A percentile compares a stretch with the other conserved stretches of the same genome.
Evolutionary conservation across 441 rosid genomes (phyloP).

Genomic region (Populus hybrid): DNA sequence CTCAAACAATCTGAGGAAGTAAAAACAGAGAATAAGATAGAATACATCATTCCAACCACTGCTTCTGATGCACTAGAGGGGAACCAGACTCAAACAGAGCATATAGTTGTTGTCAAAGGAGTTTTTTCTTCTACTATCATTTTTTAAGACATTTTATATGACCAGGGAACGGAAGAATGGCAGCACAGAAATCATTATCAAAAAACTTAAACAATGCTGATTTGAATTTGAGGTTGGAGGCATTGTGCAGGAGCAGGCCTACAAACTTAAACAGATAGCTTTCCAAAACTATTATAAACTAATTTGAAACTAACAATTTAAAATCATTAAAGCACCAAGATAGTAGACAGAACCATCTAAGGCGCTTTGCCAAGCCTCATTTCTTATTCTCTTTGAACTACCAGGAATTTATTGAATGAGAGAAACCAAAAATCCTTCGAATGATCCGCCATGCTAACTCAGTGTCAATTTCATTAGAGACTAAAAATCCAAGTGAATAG

Average conservation of each 20-base stretch:
- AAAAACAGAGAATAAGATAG: too few species aligned
- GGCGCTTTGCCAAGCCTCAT: neutral
- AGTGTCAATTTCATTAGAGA: neutral
- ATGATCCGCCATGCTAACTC: neutral
- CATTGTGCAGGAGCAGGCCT: neutral
- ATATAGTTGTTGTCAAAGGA: too few species aligned
- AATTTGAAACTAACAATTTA: neutral
- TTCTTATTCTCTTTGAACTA: neutral
- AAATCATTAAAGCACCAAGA: neutral
- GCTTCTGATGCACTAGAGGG: too few species aligned
- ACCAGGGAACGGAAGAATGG: too few species aligned
- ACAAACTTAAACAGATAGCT: neutral
- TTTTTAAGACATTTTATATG: too few species aligned
- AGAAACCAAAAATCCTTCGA: neutral
- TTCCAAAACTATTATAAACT: neutral
- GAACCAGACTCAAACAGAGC: too few species aligned
- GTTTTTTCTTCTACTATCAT: too few species aligned
- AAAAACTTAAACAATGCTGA: neutral
- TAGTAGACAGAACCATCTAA: neutral
- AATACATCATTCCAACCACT: too few species aligned
- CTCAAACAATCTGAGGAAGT: too few species aligned
- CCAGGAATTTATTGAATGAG: neutral
- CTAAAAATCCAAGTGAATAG: neutral
- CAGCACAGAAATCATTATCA: too few species aligned
- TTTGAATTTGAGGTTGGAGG: neutral